A percentile compares a stretch with the other conserved stretches of the same genome.
These are phyloP conservation scores for Alisma plantagoaquatica DNA, from an alignment of 106 monocot species.

Conservation along the genomic window DNA sequence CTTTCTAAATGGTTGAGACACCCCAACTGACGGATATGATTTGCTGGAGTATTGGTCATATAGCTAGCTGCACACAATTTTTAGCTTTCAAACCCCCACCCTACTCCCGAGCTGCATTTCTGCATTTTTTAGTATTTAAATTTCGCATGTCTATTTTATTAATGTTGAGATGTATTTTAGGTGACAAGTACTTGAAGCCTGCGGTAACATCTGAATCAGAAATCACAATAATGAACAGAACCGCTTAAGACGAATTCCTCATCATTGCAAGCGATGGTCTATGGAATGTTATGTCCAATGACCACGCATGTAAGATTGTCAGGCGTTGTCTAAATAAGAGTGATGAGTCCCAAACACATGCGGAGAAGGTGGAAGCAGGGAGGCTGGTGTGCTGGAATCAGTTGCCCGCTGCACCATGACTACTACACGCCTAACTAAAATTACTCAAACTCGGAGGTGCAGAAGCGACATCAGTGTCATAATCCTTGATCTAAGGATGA, in stretches of 20 bases:
- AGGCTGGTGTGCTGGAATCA: not conserved
- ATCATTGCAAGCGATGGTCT: conserved; percentile 71
- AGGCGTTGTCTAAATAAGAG: conserved; percentile 43
- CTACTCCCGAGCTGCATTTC: too few species aligned
- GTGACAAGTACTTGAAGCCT: conserved; percentile 69
- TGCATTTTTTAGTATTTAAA: too few species aligned
- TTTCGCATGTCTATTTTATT: too few species aligned
- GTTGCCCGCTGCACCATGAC: conserved; percentile 4
- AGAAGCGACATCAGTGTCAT: conserved; percentile 14
- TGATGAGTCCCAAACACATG: not conserved
- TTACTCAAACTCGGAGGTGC: conserved; percentile 9
- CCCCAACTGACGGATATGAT: too few species aligned
- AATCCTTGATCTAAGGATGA: conserved; percentile 7
- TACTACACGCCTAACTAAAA: conserved; percentile 5
- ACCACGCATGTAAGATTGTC: conserved; percentile 55
- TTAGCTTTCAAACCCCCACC: too few species aligned
- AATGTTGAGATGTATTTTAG: too few species aligned
- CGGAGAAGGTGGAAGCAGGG: not conserved
- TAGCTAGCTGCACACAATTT: too few species aligned
- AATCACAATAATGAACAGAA: conserved; percentile 23
- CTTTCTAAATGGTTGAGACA: too few species aligned
- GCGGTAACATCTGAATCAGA: conserved; percentile 68
- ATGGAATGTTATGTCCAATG: conserved; percentile 19
- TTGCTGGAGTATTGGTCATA: too few species aligned
- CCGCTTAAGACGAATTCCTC: conserved; percentile 46